phyloP scores from a whole-genome alignment of 2,329 filamentous ascomycete species.

The Orbilia quercus region DNA sequence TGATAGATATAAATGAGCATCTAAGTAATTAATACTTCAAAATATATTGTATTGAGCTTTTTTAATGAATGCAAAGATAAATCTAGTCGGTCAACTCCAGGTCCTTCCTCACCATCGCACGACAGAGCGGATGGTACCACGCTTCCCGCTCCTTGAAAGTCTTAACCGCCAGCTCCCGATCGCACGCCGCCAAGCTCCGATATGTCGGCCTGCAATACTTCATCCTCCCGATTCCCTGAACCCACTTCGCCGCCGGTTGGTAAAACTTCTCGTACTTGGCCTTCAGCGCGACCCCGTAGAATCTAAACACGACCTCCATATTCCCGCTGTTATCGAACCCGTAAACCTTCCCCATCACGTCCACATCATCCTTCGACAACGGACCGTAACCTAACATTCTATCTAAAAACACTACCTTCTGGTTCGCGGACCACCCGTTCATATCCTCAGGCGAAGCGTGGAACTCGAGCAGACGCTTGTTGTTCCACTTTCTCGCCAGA shows the following conservation, averaged over 20 bases:
- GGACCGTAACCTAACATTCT: conserved; percentile 75
- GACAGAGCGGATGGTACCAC: conserved; percentile 96
- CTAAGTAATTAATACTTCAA: not conserved
- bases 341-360: conserved; percentile 79
- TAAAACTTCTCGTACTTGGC: conserved; percentile 78
- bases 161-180: conserved; percentile 77
- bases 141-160: conserved; percentile 89
- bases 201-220: conserved; percentile 94
- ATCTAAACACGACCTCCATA: conserved; percentile 84
- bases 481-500: conserved; percentile 83
- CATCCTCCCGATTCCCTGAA: conserved; percentile 90
- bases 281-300: conserved; percentile 80
- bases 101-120: conserved; percentile 86
- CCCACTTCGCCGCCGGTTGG: conserved; percentile 75
- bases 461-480: conserved; percentile 64
- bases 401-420: conserved; percentile 91
- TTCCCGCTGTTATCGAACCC: conserved; percentile 80
- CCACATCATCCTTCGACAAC: conserved; percentile 74
- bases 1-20: too few species aligned
- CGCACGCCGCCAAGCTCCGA: conserved; percentile 77
- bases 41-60: too few species aligned
- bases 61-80: not conserved
- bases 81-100: conserved; percentile 65
- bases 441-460: conserved; percentile 77
- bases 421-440: conserved; percentile 80